A percentile compares a stretch with the other conserved stretches of the same genome.
These are phyloP conservation scores for Saraca asoca DNA, from an alignment of 331 rosid species.

Conservation along the genomic window DNA sequence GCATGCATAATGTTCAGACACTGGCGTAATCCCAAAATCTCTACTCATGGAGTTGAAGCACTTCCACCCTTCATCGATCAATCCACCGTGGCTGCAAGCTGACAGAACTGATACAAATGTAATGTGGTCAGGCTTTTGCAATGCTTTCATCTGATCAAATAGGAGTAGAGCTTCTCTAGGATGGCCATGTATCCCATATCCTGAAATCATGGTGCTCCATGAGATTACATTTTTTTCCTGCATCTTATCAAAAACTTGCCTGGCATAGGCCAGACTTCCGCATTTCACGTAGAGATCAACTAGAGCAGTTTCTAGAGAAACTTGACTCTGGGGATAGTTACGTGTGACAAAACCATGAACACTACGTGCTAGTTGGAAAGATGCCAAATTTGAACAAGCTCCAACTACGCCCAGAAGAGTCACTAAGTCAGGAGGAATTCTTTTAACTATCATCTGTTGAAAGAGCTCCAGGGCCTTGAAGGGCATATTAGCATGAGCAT, in stretches of 20 bases:
- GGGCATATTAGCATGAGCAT: conserved; percentile 38
- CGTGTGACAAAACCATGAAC: conserved; percentile 43
- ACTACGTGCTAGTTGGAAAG: conserved; percentile 41
- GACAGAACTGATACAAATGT: conserved; percentile 45
- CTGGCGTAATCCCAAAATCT: conserved; percentile 46
- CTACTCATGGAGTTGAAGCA: conserved; percentile 51
- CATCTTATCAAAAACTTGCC: conserved; percentile 47
- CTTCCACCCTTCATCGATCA: conserved; percentile 54
- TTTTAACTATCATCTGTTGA: conserved; percentile 29
- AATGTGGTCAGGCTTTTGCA: conserved; percentile 47
- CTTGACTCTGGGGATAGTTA: conserved; percentile 28
- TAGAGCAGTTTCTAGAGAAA: conserved; percentile 44
- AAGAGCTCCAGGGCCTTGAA: conserved; percentile 41
- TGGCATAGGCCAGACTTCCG: conserved; percentile 49
- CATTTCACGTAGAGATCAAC: conserved; percentile 58
- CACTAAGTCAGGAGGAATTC: conserved; percentile 41
- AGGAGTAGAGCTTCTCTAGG: conserved; percentile 46
- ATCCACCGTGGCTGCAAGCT: conserved; percentile 58
- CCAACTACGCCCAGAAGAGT: conserved; percentile 43
- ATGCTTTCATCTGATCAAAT: conserved; percentile 48
- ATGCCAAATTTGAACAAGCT: conserved; percentile 55
- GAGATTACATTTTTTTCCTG: conserved; percentile 48
- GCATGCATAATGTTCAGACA: conserved; percentile 54
- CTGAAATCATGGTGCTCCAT: conserved; percentile 59
- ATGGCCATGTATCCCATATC: conserved; percentile 55